A percentile compares a stretch with the other conserved stretches of the same genome.
Evolutionary conservation across 352 stramenopile genomes (phyloP).

Genomic region (Pythium pyrilobum): DNA sequence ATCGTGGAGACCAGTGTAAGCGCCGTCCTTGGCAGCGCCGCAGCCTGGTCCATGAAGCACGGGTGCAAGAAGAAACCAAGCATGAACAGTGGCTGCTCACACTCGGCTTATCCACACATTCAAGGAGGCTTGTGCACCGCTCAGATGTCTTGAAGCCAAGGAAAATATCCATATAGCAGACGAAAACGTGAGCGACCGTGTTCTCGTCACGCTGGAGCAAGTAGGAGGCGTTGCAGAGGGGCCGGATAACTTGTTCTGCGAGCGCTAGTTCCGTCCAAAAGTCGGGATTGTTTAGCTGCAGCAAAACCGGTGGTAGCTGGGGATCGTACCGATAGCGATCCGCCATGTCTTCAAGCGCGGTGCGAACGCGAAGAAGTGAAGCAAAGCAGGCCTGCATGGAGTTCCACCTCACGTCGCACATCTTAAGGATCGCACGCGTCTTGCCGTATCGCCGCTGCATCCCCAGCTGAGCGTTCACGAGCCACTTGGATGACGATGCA

Average conservation of each 20-base stretch:
- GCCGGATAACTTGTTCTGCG: not conserved
- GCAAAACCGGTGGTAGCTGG: not conserved
- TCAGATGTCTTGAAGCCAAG: not conserved
- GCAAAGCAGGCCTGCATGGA: conserved; percentile 6
- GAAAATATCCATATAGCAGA: not conserved
- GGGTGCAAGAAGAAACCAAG: conserved; percentile 5
- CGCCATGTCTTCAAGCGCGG: not conserved
- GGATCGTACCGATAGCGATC: not conserved
- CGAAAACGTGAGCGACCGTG: not conserved
- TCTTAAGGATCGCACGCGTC: not conserved
- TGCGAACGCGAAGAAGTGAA: not conserved
- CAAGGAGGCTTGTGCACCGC: not conserved
- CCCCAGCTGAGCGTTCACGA: not conserved
- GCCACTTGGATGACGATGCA: not conserved
- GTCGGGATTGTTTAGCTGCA: not conserved
- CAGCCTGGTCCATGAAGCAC: not conserved
- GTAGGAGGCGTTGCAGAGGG: not conserved
- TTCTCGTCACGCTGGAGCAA: conserved; percentile 1
- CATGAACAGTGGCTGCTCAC: conserved; percentile 4
- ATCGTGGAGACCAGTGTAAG: not conserved
- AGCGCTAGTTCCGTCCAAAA: not conserved
- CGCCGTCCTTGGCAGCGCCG: not conserved
- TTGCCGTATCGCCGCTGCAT: not conserved
- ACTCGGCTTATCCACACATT: not conserved
- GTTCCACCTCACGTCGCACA: not conserved